Evolutionary conservation across 805 yeast species (phyloP).

Genomic region (Saccharomycopsis sp.): DNA sequence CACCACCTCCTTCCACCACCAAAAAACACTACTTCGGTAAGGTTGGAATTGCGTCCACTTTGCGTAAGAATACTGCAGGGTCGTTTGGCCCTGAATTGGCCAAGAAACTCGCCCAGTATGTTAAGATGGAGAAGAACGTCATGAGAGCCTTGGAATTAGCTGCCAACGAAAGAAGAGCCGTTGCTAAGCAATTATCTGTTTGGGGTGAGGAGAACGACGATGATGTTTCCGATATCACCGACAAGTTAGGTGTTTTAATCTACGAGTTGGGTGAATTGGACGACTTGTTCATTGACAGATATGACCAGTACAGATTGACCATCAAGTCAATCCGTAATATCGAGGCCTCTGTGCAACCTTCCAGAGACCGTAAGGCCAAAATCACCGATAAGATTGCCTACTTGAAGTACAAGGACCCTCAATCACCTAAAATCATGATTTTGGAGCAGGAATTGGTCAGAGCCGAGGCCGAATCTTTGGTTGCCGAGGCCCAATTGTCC

Average conservation of each 20-base stretch:
- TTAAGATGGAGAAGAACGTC: constrained; percentile 77
- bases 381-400: constrained; percentile 81
- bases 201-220: constrained; percentile 90
- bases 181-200: constrained; percentile 71
- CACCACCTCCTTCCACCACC: constrained; percentile 91
- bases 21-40: constrained; percentile 84
- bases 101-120: constrained; percentile 64
- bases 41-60: constrained; percentile 50
- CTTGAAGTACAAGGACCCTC: constrained; percentile 81
- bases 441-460: constrained; percentile 97
- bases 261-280: constrained; percentile 83
- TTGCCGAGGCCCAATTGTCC: constrained; percentile 87
- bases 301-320: constrained; percentile 81
- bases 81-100: constrained; percentile 75
- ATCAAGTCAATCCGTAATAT: constrained; percentile 76
- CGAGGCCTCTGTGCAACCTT: constrained; percentile 82
- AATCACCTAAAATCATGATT: constrained; percentile 89
- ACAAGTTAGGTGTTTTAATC: constrained; percentile 76
- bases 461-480: constrained; percentile 87
- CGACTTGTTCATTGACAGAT: constrained; percentile 79
- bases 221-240: constrained; percentile 80
- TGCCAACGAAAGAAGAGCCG: constrained; percentile 72
- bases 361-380: constrained; percentile 79
- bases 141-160: constrained; percentile 73
- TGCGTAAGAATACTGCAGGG: constrained; percentile 71